These are phyloP conservation scores for Filobasidium floriforme DNA, from an alignment of 768 basidiomycete species.

Conservation along the genomic window DNA sequence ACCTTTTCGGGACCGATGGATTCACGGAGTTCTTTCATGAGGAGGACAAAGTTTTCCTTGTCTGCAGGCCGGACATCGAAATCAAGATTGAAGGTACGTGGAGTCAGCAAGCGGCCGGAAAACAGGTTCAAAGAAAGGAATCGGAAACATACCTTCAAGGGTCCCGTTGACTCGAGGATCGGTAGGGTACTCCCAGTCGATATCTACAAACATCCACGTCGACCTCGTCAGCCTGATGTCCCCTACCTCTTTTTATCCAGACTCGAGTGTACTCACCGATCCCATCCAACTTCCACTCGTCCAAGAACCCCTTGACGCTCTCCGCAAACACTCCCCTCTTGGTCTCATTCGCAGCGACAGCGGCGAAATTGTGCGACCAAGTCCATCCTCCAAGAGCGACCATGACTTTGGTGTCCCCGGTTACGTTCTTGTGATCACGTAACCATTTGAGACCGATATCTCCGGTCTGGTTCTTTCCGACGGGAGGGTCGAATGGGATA, in stretches of 20 bases:
- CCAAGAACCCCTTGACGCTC: slow-evolving; percentile 2
- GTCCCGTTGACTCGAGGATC: neutral
- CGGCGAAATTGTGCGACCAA: neutral
- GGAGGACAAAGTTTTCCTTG: slow-evolving; percentile 2
- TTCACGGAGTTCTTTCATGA: neutral
- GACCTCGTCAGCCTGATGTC: neutral
- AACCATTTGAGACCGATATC: neutral
- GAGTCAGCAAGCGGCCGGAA: no score
- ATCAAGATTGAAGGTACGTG: neutral
- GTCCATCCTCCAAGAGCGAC: neutral
- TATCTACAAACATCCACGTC: neutral
- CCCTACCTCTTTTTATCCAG: neutral
- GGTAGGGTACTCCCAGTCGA: slow-evolving; percentile 2
- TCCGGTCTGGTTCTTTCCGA: neutral
- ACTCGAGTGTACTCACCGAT: neutral
- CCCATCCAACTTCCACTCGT: neutral
- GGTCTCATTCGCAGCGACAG: neutral
- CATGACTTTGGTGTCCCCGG: neutral
- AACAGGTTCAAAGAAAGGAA: no score
- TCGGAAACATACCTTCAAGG: neutral
- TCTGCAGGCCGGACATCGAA: neutral
- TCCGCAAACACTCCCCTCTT: neutral
- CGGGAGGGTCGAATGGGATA: neutral
- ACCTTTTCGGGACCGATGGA: neutral
- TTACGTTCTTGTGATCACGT: neutral